Conservation (phyloP, 106 monocot genomes). For the Platanthera guangdongensis region DNA sequence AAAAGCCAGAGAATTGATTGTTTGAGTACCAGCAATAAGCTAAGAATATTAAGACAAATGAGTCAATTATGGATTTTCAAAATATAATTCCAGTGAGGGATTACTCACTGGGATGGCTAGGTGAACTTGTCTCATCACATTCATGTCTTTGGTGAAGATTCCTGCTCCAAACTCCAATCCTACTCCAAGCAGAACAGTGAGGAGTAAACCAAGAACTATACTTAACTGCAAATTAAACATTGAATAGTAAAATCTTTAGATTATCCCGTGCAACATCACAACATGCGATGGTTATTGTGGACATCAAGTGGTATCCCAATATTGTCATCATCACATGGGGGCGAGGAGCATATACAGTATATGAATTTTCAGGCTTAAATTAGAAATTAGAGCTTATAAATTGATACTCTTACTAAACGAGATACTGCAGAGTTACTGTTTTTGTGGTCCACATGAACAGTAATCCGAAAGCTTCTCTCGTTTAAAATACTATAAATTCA, state of each 20-base stretch:
- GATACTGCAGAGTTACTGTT: too few relatives aligned
- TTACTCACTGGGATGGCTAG: constrained; percentile 45
- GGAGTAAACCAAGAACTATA: constrained; percentile 51
- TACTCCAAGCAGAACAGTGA: constrained; percentile 46
- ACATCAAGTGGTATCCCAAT: too few relatives aligned
- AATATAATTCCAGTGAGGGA: neutral
- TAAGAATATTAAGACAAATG: constrained; percentile 6
- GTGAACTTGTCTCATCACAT: constrained; percentile 47
- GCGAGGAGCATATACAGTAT: too few relatives aligned
- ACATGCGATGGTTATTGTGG: too few relatives aligned
- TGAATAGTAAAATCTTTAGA: neutral
- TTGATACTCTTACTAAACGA: too few relatives aligned
- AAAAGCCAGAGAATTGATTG: constrained; percentile 54
- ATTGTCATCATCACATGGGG: too few relatives aligned
- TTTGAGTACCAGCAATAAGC: constrained; percentile 59
- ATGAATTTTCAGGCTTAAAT: too few relatives aligned
- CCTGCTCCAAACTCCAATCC: constrained; percentile 54
- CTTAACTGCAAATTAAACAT: constrained; percentile 38
- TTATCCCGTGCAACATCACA: too few relatives aligned
- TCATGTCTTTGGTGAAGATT: constrained; percentile 54
- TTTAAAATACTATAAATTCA: too few relatives aligned
- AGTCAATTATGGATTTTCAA: neutral
- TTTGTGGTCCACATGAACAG: too few relatives aligned
- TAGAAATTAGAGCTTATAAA: too few relatives aligned
- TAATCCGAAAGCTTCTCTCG: too few relatives aligned